These are phyloP conservation scores for Tolypocladium tundrense DNA, from an alignment of 2,329 filamentous ascomycete genomes.

Conservation along the genomic window DNA sequence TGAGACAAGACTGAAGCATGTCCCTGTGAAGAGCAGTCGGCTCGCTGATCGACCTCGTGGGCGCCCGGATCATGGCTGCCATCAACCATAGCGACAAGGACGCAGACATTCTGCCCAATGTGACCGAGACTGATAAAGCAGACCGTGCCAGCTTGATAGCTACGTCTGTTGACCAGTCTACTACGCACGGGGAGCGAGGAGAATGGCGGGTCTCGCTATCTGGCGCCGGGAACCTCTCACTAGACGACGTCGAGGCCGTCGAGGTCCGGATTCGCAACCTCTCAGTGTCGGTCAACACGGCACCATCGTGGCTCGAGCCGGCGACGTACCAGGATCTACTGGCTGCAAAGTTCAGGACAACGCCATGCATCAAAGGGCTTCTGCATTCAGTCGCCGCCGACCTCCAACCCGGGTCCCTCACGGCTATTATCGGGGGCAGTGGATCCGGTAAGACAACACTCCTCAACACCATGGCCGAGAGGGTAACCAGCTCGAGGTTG, in stretches of 20 bases:
- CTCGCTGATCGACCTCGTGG: background rate
- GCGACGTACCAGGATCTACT: conserved; percentile 33
- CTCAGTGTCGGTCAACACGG: conserved; percentile 46
- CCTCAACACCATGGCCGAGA: conserved; percentile 61
- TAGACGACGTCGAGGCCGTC: conserved; percentile 45
- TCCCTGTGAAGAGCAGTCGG: background rate
- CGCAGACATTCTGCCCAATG: background rate
- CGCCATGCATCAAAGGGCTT: conserved; percentile 37
- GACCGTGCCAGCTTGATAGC: conserved; percentile 23
- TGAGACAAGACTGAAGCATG: background rate
- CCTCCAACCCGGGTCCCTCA: conserved; percentile 55
- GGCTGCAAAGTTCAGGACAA: conserved; percentile 24
- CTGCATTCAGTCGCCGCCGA: conserved; percentile 54
- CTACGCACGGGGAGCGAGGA: conserved; percentile 4
- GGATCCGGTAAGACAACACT: conserved; percentile 65
- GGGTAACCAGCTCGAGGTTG: conserved; percentile 47
- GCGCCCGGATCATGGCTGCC: background rate
- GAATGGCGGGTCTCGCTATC: conserved; percentile 17
- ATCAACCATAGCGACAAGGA: background rate
- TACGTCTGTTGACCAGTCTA: conserved; percentile 14
- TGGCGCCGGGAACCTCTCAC: conserved; percentile 26
- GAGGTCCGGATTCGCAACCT: conserved; percentile 43
- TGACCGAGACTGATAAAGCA: conserved; percentile 13
- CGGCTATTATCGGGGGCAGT: conserved; percentile 65
- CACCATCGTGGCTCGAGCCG: conserved; percentile 41